These are phyloP conservation scores for Sugiyamaella chiloensis DNA, from an alignment of 805 yeast species.

Conservation along the genomic window DNA sequence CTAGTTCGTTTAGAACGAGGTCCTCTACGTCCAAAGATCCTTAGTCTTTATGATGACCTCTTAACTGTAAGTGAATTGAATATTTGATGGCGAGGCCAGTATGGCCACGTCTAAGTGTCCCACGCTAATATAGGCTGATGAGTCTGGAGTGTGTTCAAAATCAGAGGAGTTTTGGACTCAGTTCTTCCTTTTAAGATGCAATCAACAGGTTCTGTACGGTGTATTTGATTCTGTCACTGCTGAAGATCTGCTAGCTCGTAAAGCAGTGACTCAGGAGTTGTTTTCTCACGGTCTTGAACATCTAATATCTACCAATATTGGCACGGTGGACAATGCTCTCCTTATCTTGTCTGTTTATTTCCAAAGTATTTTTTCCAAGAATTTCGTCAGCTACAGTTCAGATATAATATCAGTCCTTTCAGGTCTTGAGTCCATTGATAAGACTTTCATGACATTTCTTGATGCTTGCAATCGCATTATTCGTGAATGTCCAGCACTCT, in stretches of 20 bases:
- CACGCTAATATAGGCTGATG: slow-evolving; percentile 18
- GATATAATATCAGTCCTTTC: slow-evolving; percentile 34
- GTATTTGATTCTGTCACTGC: slow-evolving; percentile 26
- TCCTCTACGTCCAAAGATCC: slow-evolving; percentile 34
- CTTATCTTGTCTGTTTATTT: slow-evolving; percentile 27
- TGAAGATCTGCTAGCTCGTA: slow-evolving; percentile 19
- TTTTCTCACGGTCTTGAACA: slow-evolving; percentile 24
- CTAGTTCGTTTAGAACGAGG: slow-evolving; percentile 28
- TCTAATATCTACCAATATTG: slow-evolving; percentile 20
- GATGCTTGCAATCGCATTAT: slow-evolving; percentile 28
- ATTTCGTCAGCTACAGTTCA: slow-evolving; percentile 28
- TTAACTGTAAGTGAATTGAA: slow-evolving; percentile 29
- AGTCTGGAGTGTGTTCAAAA: slow-evolving; percentile 19
- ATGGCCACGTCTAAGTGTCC: no score
- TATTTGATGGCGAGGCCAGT: no score
- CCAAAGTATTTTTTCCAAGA: slow-evolving; percentile 28
- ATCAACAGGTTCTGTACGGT: slow-evolving; percentile 23
- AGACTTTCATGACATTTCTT: slow-evolving; percentile 30
- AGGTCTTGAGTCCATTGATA: slow-evolving; percentile 35
- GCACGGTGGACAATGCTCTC: slow-evolving; percentile 24
- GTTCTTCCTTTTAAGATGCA: slow-evolving; percentile 24
- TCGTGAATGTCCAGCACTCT: slow-evolving; percentile 19
- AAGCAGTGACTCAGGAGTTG: slow-evolving; percentile 21
- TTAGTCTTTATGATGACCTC: slow-evolving; percentile 33
- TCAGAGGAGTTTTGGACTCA: slow-evolving; percentile 23